phyloP scores from a whole-genome alignment of 1,284 basidiomycete genomes.

The Neolentinus lepideus region DNA sequence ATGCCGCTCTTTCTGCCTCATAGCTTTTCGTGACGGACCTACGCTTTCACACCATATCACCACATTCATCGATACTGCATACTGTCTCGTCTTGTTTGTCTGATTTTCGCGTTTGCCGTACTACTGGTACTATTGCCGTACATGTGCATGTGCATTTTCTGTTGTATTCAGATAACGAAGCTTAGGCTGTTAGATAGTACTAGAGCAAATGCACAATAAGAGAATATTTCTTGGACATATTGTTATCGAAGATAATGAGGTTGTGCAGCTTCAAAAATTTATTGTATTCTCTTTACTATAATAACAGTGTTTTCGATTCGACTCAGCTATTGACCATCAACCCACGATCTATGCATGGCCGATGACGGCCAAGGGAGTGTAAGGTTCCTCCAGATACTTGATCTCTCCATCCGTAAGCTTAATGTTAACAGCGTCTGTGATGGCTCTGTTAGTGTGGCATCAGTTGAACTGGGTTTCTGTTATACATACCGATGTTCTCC shows the following conservation, averaged over 20 bases:
- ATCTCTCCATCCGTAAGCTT: constrained; percentile 34
- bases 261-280: too few species aligned
- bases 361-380: constrained; percentile 9
- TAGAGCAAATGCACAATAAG: background rate
- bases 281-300: too few species aligned
- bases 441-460: background rate
- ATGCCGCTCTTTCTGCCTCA: background rate
- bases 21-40: background rate
- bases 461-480: too few species aligned
- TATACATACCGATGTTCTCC: constrained; percentile 34
- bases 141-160: constrained; percentile 1
- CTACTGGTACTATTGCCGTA: too few species aligned
- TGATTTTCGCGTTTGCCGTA: background rate
- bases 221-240: background rate
- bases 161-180: constrained; percentile 1
- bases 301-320: too few species aligned
- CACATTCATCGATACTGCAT: background rate
- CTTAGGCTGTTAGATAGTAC: background rate
- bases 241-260: too few species aligned
- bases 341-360: constrained; percentile 10
- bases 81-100: constrained; percentile 2
- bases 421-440: constrained; percentile 22
- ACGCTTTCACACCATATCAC: background rate
- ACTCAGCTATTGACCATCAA: background rate
- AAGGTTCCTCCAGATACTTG: constrained; percentile 23